These are phyloP conservation scores for Trebouxia sp. DNA, from an alignment of 139 green algal genomes.

Conservation along the genomic window DNA sequence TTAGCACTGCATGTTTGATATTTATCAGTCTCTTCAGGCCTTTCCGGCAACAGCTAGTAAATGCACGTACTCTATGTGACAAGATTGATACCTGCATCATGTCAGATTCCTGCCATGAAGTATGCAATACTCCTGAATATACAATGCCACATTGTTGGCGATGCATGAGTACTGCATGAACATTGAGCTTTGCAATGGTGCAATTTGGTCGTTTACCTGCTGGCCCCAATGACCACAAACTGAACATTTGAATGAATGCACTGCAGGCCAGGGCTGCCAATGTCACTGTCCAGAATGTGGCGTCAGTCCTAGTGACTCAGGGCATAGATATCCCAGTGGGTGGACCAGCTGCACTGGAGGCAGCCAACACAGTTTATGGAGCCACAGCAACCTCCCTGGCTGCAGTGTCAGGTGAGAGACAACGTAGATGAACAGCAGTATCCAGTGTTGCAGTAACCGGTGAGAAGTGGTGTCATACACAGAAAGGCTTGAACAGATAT, in stretches of 20 bases:
- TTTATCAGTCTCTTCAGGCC: no score
- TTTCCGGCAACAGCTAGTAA: no score
- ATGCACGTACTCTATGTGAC: no score
- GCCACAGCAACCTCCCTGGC: neutral
- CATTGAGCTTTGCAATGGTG: no score
- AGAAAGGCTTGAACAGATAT: neutral
- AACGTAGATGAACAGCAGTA: neutral
- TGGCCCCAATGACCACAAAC: neutral
- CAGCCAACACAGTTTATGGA: neutral
- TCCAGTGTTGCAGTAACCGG: neutral
- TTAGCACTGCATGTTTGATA: no score
- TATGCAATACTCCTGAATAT: no score
- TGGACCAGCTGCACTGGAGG: neutral
- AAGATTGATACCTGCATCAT: no score
- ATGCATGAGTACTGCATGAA: no score
- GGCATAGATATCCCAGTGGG: neutral
- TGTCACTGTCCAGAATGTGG: neutral
- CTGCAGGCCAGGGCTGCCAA: neutral
- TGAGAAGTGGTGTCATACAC: no score
- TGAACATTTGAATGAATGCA: neutral
- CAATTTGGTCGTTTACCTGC: neutral
- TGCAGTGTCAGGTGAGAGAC: neutral
- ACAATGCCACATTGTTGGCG: no score
- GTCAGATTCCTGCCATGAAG: no score
- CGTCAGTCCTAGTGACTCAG: neutral